Percentiles rank a stretch among this genome's conserved stretches.
phyloP scores from a whole-genome alignment of 306 rosid genomes.

The Quercus glauca region DNA sequence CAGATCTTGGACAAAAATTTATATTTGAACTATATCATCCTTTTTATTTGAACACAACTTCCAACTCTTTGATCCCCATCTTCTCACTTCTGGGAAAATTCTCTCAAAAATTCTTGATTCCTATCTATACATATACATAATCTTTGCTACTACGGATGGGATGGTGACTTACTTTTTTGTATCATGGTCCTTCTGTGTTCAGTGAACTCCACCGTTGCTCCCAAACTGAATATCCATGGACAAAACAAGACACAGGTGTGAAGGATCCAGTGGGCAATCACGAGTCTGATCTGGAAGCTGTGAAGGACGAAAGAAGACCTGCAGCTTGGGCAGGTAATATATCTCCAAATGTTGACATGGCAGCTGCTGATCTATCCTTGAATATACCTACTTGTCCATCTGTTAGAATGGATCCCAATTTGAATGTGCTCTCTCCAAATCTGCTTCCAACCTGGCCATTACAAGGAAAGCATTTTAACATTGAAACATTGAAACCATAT shows the following conservation, averaged over 20 bases:
- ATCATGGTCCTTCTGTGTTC: background rate
- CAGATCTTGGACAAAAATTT: background rate
- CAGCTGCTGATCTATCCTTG: constrained; percentile 88
- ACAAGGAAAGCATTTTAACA: constrained; percentile 10
- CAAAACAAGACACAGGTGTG: background rate
- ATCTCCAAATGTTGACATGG: constrained; percentile 96
- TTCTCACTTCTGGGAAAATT: background rate
- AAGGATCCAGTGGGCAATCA: constrained; percentile 32
- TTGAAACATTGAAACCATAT: constrained; percentile 16
- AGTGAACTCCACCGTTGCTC: background rate
- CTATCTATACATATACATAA: background rate
- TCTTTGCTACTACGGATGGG: background rate
- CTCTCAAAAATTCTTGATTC: background rate
- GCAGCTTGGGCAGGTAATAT: constrained; percentile 97
- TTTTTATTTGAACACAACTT: background rate
- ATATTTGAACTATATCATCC: background rate
- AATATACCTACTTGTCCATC: constrained; percentile 98
- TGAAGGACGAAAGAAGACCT: constrained; percentile 93
- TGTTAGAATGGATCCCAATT: constrained; percentile 83
- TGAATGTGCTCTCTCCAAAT: constrained; percentile 96
- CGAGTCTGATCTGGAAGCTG: constrained; percentile 88
- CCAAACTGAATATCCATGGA: background rate
- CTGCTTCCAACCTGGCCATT: constrained; percentile 79
- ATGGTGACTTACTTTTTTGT: background rate
- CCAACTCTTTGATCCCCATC: background rate